Percentiles rank a stretch among this genome's conserved stretches.
Conservation (phyloP, 2,329 filamentous ascomycete genomes). For the Fusarium penzigii region DNA sequence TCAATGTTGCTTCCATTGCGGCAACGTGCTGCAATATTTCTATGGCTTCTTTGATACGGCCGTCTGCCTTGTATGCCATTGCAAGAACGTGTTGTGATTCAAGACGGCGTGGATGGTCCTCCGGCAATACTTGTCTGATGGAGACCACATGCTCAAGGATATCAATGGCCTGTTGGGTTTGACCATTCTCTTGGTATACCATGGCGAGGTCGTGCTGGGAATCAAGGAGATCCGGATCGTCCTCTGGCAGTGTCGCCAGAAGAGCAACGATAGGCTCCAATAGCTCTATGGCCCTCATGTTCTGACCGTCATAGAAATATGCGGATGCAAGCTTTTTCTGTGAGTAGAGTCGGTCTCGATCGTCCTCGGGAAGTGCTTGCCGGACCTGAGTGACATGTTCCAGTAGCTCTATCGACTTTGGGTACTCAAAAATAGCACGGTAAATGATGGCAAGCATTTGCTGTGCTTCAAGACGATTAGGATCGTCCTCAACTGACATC, state of each 20-base stretch:
- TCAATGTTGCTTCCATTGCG: neutral
- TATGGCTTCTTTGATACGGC: neutral
- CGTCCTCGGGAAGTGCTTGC: too few species aligned
- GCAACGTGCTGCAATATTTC: slow-evolving; percentile 5
- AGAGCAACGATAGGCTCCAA: too few species aligned
- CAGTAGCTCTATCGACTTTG: slow-evolving; percentile 2
- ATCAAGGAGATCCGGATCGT: too few species aligned
- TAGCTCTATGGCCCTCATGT: too few species aligned
- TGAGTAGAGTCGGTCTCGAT: too few species aligned
- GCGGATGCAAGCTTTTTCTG: too few species aligned
- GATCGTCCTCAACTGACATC: slow-evolving; percentile 1
- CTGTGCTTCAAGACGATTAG: neutral
- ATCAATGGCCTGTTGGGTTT: too few species aligned
- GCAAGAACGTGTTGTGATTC: neutral
- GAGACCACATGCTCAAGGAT: neutral
- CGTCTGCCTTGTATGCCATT: neutral
- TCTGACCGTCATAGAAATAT: too few species aligned
- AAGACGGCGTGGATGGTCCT: neutral
- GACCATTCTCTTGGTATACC: too few species aligned
- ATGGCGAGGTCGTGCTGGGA: too few species aligned
- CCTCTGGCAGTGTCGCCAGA: too few species aligned
- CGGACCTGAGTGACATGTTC: neutral
- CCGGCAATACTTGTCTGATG: neutral
- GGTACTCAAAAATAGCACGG: neutral
- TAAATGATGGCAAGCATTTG: slow-evolving; percentile 6